A percentile compares a stretch with the other conserved stretches of the same genome.
phyloP scores from a whole-genome alignment of 768 basidiomycete genomes.

The Rhizopogon roseolus region DNA sequence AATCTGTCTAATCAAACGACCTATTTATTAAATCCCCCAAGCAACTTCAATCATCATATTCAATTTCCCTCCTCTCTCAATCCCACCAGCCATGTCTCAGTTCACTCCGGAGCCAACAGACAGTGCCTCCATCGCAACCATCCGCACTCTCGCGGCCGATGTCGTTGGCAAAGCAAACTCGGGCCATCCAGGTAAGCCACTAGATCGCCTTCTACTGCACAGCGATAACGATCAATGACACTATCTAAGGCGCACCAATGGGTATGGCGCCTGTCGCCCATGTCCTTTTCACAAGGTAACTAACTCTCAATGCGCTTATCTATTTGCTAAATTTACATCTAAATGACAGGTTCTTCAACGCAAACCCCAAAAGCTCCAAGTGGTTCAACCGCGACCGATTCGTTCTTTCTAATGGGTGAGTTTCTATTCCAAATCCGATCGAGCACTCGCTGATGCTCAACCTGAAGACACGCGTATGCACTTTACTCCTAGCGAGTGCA shows the following conservation, averaged over 20 bases:
- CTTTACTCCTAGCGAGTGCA: neutral
- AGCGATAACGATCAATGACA: conserved; percentile 1
- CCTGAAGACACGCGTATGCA: conserved; percentile 68
- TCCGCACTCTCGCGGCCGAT: conserved; percentile 73
- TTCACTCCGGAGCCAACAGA: conserved; percentile 41
- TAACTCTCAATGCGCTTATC: neutral
- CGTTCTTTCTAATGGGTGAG: conserved; percentile 92
- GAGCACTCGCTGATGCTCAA: conserved; percentile 8
- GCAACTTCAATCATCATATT: conserved; percentile 1
- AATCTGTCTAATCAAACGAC: neutral
- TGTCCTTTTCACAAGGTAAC: conserved; percentile 71
- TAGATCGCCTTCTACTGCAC: neutral
- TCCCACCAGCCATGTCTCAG: conserved; percentile 30
- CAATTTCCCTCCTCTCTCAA: conserved; percentile 8
- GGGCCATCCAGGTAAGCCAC: conserved; percentile 74
- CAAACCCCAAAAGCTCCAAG: conserved; percentile 83
- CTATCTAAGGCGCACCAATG: conserved; percentile 76
- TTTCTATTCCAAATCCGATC: conserved; percentile 6
- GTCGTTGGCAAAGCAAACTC: conserved; percentile 87
- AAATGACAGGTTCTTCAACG: conserved; percentile 67
- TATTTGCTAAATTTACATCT: neutral
- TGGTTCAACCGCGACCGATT: conserved; percentile 98
- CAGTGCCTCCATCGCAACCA: conserved; percentile 60
- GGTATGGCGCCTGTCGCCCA: conserved; percentile 86
- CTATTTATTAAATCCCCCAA: conserved; percentile 1